Evolutionary conservation across 768 basidiomycete genomes (phyloP).

Genomic region (Rhizopogon vesiculosus): DNA sequence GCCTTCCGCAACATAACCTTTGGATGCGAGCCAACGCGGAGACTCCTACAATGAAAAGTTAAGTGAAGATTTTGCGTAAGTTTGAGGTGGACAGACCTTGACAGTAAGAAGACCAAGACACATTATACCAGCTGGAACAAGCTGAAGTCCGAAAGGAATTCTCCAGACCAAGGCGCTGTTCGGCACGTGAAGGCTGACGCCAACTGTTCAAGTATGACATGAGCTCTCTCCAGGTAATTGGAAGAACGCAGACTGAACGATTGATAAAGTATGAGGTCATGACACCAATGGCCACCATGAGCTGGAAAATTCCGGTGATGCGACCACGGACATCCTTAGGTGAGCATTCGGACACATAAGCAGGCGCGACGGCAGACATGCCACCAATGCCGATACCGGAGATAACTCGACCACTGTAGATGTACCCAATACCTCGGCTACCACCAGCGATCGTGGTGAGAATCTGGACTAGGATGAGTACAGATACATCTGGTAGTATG

Average conservation of each 20-base stretch:
- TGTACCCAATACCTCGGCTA: conserved; percentile 53
- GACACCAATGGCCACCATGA: conserved; percentile 80
- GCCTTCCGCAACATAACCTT: conserved; percentile 51
- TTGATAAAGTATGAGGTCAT: conserved; percentile 85
- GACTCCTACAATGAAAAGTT: too few relatives aligned
- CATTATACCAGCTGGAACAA: conserved; percentile 77
- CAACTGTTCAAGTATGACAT: conserved; percentile 35
- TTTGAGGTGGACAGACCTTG: conserved; percentile 32
- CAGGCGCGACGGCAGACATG: conserved; percentile 83
- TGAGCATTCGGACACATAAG: conserved; percentile 82
- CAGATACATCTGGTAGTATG: background rate
- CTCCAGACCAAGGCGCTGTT: conserved; percentile 18
- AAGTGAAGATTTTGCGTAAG: background rate
- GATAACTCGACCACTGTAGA: conserved; percentile 78
- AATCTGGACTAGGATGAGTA: conserved; percentile 35
- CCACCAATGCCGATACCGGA: conserved; percentile 80
- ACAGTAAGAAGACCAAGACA: conserved; percentile 61
- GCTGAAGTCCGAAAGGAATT: conserved; percentile 45
- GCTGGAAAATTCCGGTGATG: conserved; percentile 83
- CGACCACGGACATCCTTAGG: conserved; percentile 85
- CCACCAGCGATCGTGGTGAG: conserved; percentile 65
- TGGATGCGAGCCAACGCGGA: conserved; percentile 70
- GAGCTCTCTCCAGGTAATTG: background rate
- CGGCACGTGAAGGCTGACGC: conserved; percentile 50
- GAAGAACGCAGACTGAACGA: conserved; percentile 38